Base-by-base conservation (phyloP, 768 basidiomycete species). In the Rossbeevera mucosa region DNA sequence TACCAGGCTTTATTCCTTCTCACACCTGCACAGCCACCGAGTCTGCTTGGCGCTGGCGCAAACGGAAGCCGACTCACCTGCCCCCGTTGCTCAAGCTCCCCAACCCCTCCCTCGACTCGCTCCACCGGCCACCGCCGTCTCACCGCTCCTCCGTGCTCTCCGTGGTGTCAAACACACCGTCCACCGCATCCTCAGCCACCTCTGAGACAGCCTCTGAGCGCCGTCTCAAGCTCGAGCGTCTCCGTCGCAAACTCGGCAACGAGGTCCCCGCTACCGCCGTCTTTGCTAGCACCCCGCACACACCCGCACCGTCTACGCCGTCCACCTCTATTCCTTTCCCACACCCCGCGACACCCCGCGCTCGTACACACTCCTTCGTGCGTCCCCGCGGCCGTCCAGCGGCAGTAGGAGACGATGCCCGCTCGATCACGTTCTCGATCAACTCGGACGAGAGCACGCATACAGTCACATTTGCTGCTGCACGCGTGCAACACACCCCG, bases 191-290 rank as follows among this genome's bases (percentile, higher is more conserved):
- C 33, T 58, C 52, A 25, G 38, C 46, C 4, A 54, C 72, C 2
- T 57, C 64, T 4, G 64, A 29, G 7, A 45, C n/a, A 7, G 71
- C 76, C 2, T 74, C 78, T 7, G 59, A 74, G 4, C 70, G 66
- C 18, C 75, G 78, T 44, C 69, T 72, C 57, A 88, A 86, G 66
- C 80, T 88, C 75, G 83, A 84, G 45, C 73, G 80, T 28, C 70
- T 88, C 46, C 74, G 80, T 47, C 79, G 76, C 60, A 82, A 70
- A 58, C 74, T 88, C 3, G 86, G 86, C 0, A 74, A 84, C 18
- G 80, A 76, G 24, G 80, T 87, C 20, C 86, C 86, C 7, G 57
- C 76, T 2, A 73, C 79, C 31, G 74, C 85, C 26, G 80, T 88
- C 46, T 86, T 86, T 66, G 18, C 51, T 3, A 52, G 46, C 1